phyloP scores from a whole-genome alignment of 495 filamentous ascomycete species.

The Penicillium antarcticum region DNA sequence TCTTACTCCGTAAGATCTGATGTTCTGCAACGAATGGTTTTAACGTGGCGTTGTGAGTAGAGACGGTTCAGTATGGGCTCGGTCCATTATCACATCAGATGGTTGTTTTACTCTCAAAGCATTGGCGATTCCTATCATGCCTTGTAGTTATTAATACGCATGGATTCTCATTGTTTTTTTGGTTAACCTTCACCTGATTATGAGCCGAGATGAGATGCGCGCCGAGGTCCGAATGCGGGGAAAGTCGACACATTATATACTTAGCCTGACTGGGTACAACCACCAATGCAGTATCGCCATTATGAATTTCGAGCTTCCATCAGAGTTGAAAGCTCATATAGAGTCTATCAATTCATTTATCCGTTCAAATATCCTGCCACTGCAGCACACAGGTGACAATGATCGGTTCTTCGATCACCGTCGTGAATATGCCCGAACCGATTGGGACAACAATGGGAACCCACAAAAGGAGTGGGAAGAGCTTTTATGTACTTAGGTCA shows the following conservation, averaged over 20 bases:
- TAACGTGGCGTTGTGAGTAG: too few species aligned
- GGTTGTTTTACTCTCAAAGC: too few species aligned
- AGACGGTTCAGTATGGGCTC: too few species aligned
- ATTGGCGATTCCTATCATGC: too few species aligned
- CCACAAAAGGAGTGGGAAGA: constrained; percentile 55
- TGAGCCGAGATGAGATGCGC: background rate
- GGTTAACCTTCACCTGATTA: too few species aligned
- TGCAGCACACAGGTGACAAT: constrained; percentile 51
- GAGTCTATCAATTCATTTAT: constrained; percentile 52
- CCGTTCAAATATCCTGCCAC: constrained; percentile 44
- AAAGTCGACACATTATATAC: background rate
- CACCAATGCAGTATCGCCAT: background rate
- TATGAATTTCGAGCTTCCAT: constrained; percentile 57
- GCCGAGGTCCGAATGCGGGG: constrained; percentile 24
- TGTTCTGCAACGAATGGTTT: too few species aligned
- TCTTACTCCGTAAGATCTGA: too few species aligned
- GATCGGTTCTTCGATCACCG: constrained; percentile 61
- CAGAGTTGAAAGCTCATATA: constrained; percentile 43
- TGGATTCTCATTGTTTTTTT: too few species aligned
- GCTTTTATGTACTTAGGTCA: constrained; percentile 25
- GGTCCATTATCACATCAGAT: too few species aligned
- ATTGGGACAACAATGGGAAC: constrained; percentile 51
- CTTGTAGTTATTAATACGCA: too few species aligned
- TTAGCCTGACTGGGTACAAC: background rate
- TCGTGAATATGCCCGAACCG: constrained; percentile 53